Conservation (phyloP, 2,329 filamentous ascomycete genomes). For the Aureobasidium sp. region DNA sequence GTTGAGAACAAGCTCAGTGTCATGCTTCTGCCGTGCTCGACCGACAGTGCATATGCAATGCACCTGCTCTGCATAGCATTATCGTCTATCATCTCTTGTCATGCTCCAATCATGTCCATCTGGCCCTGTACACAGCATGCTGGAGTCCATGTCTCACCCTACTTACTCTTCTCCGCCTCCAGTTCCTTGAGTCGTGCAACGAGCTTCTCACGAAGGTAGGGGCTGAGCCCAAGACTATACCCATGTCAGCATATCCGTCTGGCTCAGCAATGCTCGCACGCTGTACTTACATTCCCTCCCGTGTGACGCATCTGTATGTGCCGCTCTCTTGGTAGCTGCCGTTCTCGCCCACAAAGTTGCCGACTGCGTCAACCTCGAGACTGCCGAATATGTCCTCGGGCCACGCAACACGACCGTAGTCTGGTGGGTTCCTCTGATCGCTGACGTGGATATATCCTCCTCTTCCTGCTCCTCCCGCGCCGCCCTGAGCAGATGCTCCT, state of each 20-base stretch:
- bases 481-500: conserved; percentile 53
- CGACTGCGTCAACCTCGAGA: conserved; percentile 53
- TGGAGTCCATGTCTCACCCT: not conserved
- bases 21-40: not conserved
- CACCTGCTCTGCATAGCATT: not conserved
- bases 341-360: conserved; percentile 49
- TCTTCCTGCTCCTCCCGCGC: conserved; percentile 49
- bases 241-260: conserved; percentile 6
- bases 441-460: conserved; percentile 60
- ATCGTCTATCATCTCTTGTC: not conserved
- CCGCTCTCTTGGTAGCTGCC: conserved; percentile 56
- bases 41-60: conserved; percentile 1
- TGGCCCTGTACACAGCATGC: not conserved
- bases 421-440: conserved; percentile 52
- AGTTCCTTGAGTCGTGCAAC: conserved; percentile 29
- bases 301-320: conserved; percentile 55
- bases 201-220: conserved; percentile 28
- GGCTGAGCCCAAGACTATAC: conserved; percentile 26
- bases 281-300: conserved; percentile 50
- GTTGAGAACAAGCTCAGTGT: not conserved
- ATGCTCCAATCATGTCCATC: not conserved
- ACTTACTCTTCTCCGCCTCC: not conserved
- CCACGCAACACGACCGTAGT: conserved; percentile 58
- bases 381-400: conserved; percentile 62
- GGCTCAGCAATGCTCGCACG: not conserved